Base-by-base conservation (phyloP, 495 filamentous ascomycete species). In the Sphaerosporella brunnea region DNA sequence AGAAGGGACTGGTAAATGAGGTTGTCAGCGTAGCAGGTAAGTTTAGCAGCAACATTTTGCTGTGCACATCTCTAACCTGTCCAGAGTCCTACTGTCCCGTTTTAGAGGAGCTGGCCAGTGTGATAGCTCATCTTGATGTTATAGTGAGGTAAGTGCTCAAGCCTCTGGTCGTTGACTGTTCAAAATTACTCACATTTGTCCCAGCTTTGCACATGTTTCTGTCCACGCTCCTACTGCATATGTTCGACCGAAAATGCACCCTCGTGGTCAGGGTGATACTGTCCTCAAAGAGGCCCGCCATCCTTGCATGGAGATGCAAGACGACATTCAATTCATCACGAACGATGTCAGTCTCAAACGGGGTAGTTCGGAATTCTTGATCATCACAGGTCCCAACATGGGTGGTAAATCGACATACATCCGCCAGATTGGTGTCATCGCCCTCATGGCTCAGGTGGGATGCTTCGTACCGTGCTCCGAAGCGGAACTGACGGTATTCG, bases 301-400 rank as follows among this genome's bases (percentile, higher is more conserved):
- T 62, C 92, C 90, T 0, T 99, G 90, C 62, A 86, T 99, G 84
- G 90, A 99, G 61, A 85, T 94, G 82, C 90, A 99, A 63, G 90
- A 99, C 54, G 92, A 96, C 57, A 76, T 99, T 35, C 82, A 84
- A 44, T 99, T 99, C 67, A 96, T 99, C 62, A 96, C 87, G 45
- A 99, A 99, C 58, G 88, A 99, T 51, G 88, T 96, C 23, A 74
- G 72, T 25, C 73, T 99, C 54, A 65, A 73, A n/a, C 75, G 87
- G 10, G 82, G 78, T 43, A 71, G 72, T 34, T 92, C 83, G 0
- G 84, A 84, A 13, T 95, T 97, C 69, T 72, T 96, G 11, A 92
- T 95, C 66, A 95, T 94, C 65, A 97, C 90, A 0, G 90, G 90
- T 3, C 92, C 92, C 21, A 97, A 97, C 65, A 96, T 96, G 92